phyloP scores from a whole-genome alignment of 352 stramenopile genomes.

The Aphanomyces cochlioides region DNA sequence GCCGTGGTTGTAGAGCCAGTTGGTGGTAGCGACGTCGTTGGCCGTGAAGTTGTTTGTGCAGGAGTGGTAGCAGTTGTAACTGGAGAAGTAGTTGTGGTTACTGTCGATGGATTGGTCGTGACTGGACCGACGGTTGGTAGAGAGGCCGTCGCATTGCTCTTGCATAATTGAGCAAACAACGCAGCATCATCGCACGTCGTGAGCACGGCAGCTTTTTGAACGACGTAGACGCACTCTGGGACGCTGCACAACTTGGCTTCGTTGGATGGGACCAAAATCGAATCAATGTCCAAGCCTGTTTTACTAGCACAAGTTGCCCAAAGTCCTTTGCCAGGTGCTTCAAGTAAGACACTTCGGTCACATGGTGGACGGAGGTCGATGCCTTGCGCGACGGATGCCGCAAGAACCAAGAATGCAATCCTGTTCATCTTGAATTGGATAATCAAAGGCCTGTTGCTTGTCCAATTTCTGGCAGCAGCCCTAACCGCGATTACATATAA shows the following conservation, averaged over 20 bases:
- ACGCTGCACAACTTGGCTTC: conserved; percentile 2
- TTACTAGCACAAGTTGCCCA: conserved; percentile 16
- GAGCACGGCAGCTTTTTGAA: conserved; percentile 1
- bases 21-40: no score
- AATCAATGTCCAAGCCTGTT: conserved; percentile 3
- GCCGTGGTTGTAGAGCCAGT: no score
- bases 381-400: background rate
- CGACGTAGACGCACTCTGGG: conserved; percentile 18
- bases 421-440: no score
- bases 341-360: conserved; percentile 12
- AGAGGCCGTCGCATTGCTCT: background rate
- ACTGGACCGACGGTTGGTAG: background rate
- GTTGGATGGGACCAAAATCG: background rate
- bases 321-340: conserved; percentile 7
- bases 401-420: background rate
- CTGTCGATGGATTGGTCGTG: no score
- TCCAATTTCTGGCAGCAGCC: no score
- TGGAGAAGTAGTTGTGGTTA: no score
- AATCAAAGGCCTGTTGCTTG: no score
- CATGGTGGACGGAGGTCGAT: conserved; percentile 24
- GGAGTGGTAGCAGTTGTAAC: no score
- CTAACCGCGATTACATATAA: no score
- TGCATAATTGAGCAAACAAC: conserved; percentile 1
- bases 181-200: conserved; percentile 16
- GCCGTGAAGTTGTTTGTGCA: no score